Evolutionary conservation across 352 stramenopile species (phyloP), one percentile per base, ranked within the genome.

Genomic region (Phytophthora quininea): DNA sequence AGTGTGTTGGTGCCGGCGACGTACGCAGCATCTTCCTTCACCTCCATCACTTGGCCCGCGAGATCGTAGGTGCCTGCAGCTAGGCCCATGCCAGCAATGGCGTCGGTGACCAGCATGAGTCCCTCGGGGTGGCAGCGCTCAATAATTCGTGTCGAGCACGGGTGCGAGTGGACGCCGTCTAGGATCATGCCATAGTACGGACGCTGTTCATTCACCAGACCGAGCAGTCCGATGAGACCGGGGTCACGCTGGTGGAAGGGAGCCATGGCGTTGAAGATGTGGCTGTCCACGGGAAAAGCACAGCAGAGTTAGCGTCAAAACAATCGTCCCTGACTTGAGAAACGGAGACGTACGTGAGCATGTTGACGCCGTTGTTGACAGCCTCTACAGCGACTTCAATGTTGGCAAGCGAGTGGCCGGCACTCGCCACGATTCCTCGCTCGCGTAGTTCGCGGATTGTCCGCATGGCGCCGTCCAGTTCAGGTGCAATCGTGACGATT

Each of bases 211-310:
- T 79, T 69, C 1, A 61, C 80, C 7, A 74, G 68, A 1, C 89
- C 91, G 9, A 97, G 76, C 27, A 98, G 69, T 1, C 92, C 92
- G 11, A 97, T 86, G 54, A 98, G 82, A 3, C 91, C 92, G 6
- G 92, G 92, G 45, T 97, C 83, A 30, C 91, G 85, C 64, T 97
- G 92, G 60, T 98, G 91, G 76, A 98, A 97, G 4, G 85, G 77
- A 24, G 75, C 82, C 92, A 98, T 98, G 7, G 92, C 92, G 63
- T 97, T 98, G 74, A 96, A 98, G 15, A 97, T 62, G 69, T 98
- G 91, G 6, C 79, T 88, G 47, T 49, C 43, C 9, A 49, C 31
- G 31, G 15, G 4, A 58, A 27, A 33, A 52, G 3, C 31, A 35
- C 12, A 9, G 46, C 4, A 35, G 24, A 19, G 29, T 64, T 12